phyloP scores from a whole-genome alignment of 768 basidiomycete species.

The Suillus paluster region DNA sequence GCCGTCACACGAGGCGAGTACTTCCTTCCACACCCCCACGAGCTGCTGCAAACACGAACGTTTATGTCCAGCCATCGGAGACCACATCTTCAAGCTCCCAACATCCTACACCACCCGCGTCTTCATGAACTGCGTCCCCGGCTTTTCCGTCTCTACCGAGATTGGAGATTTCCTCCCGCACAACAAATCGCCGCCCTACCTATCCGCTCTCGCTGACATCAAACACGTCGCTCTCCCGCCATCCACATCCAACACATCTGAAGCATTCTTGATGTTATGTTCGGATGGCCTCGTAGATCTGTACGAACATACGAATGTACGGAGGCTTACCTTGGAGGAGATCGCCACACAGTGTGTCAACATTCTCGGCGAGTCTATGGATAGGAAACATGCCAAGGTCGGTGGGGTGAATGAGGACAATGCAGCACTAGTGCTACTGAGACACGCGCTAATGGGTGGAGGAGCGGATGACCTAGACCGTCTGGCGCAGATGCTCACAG shows the following conservation, averaged over 20 bases:
- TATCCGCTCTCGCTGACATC: conserved; percentile 49
- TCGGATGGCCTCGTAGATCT: conserved; percentile 55
- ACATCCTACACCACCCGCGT: conserved; percentile 49
- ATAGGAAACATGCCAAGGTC: conserved; percentile 6
- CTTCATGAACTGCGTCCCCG: conserved; percentile 46
- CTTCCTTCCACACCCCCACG: neutral
- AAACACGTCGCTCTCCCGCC: conserved; percentile 41
- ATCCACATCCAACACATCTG: conserved; percentile 17
- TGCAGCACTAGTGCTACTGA: conserved; percentile 46
- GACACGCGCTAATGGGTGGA: conserved; percentile 39
- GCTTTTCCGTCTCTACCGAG: conserved; percentile 40
- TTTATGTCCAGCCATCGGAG: conserved; percentile 49
- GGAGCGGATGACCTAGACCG: conserved; percentile 46
- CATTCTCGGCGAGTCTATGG: conserved; percentile 23
- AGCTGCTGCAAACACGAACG: neutral
- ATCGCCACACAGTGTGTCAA: conserved; percentile 42
- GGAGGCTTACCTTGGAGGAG: conserved; percentile 31
- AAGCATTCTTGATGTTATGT: conserved; percentile 49
- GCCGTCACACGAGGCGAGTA: conserved; percentile 58
- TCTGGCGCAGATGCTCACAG: conserved; percentile 50
- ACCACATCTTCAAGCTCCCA: conserved; percentile 59
- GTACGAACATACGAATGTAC: conserved; percentile 12
- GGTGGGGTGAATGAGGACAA: conserved; percentile 15
- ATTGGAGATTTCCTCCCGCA: conserved; percentile 49
- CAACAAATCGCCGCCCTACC: conserved; percentile 57